Percentiles rank a stretch among this genome's conserved stretches.
Evolutionary conservation across 139 green algal genomes (phyloP).

Genomic region (Chlamydomonas sphaeroides): DNA sequence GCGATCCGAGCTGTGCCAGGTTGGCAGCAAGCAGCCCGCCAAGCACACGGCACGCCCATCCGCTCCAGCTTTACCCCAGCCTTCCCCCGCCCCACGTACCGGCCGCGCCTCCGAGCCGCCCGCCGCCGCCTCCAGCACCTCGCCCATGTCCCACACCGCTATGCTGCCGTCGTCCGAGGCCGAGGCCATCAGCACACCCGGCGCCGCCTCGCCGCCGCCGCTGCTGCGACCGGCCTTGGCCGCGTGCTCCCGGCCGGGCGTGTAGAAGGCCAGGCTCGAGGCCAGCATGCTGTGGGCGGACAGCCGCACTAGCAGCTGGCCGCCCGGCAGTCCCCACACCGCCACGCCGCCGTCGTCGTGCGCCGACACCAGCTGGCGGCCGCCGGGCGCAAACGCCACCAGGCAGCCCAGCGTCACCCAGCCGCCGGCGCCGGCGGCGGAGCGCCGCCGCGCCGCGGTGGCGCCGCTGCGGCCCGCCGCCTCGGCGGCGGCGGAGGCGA

Average conservation of each 20-base stretch:
- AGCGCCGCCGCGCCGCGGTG: background rate
- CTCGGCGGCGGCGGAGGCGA: background rate
- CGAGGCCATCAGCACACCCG: background rate
- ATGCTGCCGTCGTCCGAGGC: background rate
- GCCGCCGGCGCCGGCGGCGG: background rate
- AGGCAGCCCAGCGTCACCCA: conserved; percentile 21
- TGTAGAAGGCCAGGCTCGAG: background rate
- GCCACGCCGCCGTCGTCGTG: conserved; percentile 20
- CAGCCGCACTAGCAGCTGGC: background rate
- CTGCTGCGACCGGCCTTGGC: too few species aligned
- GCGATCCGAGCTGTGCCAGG: too few species aligned
- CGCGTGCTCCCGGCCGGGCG: too few species aligned
- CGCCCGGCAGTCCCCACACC: conserved; percentile 2
- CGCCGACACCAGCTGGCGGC: background rate
- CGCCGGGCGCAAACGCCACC: background rate
- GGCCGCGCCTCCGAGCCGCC: background rate
- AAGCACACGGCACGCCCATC: too few species aligned
- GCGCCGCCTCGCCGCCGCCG: too few species aligned
- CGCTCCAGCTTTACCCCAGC: too few species aligned
- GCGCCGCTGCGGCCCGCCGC: background rate
- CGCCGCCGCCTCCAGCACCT: background rate
- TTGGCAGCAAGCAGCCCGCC: too few species aligned
- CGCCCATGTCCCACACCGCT: conserved; percentile 5
- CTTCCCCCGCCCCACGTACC: background rate
- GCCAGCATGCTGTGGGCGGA: background rate